Base-by-base conservation (phyloP, 495 filamentous ascomycete genomes). In the Eremomyces bilateralis region DNA sequence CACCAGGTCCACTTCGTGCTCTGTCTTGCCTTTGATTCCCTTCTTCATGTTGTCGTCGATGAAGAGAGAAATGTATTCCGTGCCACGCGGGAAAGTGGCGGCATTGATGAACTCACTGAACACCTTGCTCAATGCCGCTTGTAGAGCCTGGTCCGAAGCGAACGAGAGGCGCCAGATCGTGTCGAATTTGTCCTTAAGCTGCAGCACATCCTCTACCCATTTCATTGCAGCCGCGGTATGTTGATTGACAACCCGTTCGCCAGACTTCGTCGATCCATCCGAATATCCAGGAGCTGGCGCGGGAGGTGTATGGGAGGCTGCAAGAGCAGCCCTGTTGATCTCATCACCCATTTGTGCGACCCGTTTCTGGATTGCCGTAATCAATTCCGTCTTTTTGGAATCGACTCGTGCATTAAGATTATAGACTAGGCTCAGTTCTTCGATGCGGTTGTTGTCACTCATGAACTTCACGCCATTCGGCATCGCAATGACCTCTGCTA, bases 1-100 rank as follows among this genome's bases (percentile, higher is more conserved):
- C 4, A 92, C 66, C 6, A 50, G 45, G 46, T 99, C 88, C n/a
- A 93, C 68, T 45, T 95, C 88, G 10, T 53, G 65, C 36, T 95
- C 88, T 0, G 80, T 85, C 63, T 90, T 92, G 35, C 77, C 81
- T 53, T 80, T 88, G 49, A 92, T 72, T 3, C 84, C 84, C 38
- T 84, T 81, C 51, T 90, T 91, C 43, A 95, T 67, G 45, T 90
- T 92, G 42, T 93, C 83, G 45, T 99, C 90, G 39, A 95, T 90
- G 58, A 92, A 99, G 1, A 99, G 67, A 0, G 88, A 99, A 4
- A 95, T 74, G 45, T 76, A 92, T 46, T 99, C 88, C 0, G 88
- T 80, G 44, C 73, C 73, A 32, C 84, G 67, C 3, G 59, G 42
- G 42, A 92, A 92, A 5, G 38, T 20, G 4, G 40, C 10, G 1